Conservation (phyloP, 1,139 yeast species). For the Entelexis paramagnoliae region DNA sequence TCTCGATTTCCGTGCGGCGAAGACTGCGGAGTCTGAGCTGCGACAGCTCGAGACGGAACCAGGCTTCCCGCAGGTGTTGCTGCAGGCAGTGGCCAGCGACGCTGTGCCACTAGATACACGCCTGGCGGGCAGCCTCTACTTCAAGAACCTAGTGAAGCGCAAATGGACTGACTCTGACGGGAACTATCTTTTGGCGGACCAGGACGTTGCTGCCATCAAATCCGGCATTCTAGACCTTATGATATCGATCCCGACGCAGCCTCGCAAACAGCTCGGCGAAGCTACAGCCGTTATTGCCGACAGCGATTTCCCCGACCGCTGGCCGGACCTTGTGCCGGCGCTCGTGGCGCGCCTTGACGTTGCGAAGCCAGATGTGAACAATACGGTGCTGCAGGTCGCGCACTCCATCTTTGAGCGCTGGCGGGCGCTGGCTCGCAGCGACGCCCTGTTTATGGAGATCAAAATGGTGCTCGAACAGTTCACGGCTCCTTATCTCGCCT, state of each 20-base stretch:
- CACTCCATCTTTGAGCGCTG: conserved; percentile 94
- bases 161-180: conserved; percentile 92
- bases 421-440: conserved; percentile 90
- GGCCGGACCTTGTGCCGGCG: conserved; percentile 70
- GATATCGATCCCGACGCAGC: conserved; percentile 63
- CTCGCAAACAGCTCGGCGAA: conserved; percentile 90
- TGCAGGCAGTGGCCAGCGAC: conserved; percentile 66
- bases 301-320: conserved; percentile 83
- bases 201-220: conserved; percentile 62
- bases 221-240: conserved; percentile 67
- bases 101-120: conserved; percentile 49
- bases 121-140: conserved; percentile 81
- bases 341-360: conserved; percentile 54
- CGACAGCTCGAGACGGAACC: conserved; percentile 51
- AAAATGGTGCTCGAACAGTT: conserved; percentile 77
- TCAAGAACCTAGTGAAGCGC: conserved; percentile 75
- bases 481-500: conserved; percentile 63
- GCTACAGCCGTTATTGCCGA: conserved; percentile 88
- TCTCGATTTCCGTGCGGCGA: conserved; percentile 22
- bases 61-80: conserved; percentile 64
- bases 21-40: conserved; percentile 36
- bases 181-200: conserved; percentile 48
- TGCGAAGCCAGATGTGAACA: conserved; percentile 62
- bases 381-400: conserved; percentile 81
- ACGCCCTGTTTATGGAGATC: conserved; percentile 79